These are phyloP conservation scores for Lyophyllum semitale DNA, from an alignment of 768 basidiomycete genomes.

Conservation along the genomic window DNA sequence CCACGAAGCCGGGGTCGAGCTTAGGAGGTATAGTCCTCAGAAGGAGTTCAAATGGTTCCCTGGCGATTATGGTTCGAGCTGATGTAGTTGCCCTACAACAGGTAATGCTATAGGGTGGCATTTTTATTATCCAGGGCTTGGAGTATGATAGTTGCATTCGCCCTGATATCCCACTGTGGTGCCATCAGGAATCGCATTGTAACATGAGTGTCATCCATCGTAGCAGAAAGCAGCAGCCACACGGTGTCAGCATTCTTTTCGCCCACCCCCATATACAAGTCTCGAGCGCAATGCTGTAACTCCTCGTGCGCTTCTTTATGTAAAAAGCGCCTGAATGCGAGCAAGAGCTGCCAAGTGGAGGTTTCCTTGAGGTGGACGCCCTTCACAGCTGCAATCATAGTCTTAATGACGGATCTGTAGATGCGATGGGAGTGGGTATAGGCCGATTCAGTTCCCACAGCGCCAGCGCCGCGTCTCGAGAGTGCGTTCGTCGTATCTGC, in stretches of 20 bases:
- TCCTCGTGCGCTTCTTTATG: conserved; percentile 68
- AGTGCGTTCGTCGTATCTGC: conserved; percentile 72
- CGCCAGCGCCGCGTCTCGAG: conserved; percentile 49
- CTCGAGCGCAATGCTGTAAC: conserved; percentile 65
- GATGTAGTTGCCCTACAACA: neutral
- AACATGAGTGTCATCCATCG: conserved; percentile 42
- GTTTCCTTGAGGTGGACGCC: conserved; percentile 72
- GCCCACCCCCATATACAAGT: conserved; percentile 63
- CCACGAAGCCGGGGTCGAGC: conserved; percentile 77
- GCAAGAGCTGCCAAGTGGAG: conserved; percentile 79
- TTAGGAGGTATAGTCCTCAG: conserved; percentile 66
- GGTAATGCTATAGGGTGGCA: neutral
- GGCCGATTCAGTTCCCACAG: conserved; percentile 64
- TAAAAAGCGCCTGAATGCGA: conserved; percentile 79
- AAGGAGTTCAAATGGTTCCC: conserved; percentile 5
- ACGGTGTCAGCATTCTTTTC: conserved; percentile 76
- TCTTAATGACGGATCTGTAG: conserved; percentile 73
- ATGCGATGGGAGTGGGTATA: conserved; percentile 83
- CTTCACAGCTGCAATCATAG: conserved; percentile 67
- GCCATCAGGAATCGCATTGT: conserved; percentile 53
- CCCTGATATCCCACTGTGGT: conserved; percentile 62
- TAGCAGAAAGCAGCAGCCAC: conserved; percentile 74
- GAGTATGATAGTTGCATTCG: conserved; percentile 41
- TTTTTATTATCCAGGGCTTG: conserved; percentile 1
- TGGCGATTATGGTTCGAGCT: conserved; percentile 6